These are phyloP conservation scores for Microstroma glucosiphilum DNA, from an alignment of 1,284 basidiomycete species.

Conservation along the genomic window DNA sequence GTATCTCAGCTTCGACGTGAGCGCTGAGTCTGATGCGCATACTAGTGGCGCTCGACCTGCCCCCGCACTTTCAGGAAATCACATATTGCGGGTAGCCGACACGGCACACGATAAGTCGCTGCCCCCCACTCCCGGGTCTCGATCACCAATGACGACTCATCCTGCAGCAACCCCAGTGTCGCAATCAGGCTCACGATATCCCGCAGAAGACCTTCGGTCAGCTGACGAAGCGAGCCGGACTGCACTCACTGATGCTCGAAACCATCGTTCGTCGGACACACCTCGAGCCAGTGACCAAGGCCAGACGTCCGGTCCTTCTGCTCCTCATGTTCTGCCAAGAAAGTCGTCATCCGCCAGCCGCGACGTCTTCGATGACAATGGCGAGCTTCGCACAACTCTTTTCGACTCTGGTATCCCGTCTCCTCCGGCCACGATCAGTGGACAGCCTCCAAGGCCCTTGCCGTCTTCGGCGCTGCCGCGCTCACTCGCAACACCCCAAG, in stretches of 20 bases:
- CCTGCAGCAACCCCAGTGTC: neutral
- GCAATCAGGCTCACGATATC: neutral
- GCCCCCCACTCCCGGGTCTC: conserved; percentile 10
- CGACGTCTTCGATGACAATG: no score
- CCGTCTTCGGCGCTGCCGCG: no score
- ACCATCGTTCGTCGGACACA: no score
- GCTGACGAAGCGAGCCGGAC: conserved; percentile 3
- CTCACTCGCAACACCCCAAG: no score
- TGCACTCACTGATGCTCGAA: neutral
- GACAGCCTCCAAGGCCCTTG: no score
- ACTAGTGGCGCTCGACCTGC: neutral
- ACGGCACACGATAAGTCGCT: conserved; percentile 9
- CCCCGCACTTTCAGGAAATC: neutral
- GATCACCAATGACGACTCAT: conserved; percentile 1
- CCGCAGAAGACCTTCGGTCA: neutral
- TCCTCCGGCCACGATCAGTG: no score
- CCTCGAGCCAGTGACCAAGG: no score
- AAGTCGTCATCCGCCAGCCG: no score
- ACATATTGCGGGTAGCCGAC: neutral
- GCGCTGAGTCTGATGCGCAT: neutral
- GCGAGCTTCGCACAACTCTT: no score
- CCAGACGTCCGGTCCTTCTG: no score
- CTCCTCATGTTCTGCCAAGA: no score
- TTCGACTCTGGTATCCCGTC: no score
- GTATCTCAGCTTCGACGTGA: neutral